phyloP scores from a whole-genome alignment of 768 basidiomycete species.

The Kwoniella dendrophila region DNA sequence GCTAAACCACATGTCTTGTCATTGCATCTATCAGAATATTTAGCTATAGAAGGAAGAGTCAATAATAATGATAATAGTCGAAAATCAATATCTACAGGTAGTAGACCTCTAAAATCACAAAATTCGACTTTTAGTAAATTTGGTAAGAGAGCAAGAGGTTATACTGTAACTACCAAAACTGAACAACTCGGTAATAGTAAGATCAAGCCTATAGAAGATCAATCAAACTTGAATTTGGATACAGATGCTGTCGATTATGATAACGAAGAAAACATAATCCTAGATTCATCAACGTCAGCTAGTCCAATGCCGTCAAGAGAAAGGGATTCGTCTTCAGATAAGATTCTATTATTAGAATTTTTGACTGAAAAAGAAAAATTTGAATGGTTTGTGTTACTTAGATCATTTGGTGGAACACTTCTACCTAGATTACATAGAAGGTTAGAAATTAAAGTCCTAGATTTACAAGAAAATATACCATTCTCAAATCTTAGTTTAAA shows the following conservation, averaged over 20 bases:
- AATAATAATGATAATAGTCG: no score
- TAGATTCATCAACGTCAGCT: background rate
- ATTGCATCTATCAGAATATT: background rate
- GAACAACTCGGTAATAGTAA: no score
- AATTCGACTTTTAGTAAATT: slow-evolving; percentile 12
- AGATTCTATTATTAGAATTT: slow-evolving; percentile 12
- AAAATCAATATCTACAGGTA: background rate
- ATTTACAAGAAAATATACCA: slow-evolving; percentile 25
- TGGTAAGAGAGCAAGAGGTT: slow-evolving; percentile 12
- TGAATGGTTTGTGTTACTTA: slow-evolving; percentile 25
- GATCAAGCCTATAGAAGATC: no score
- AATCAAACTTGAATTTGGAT: no score
- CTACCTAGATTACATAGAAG: slow-evolving; percentile 11
- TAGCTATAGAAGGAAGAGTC: no score
- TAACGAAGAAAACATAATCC: background rate
- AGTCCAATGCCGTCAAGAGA: background rate
- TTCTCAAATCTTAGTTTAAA: background rate
- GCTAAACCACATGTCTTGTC: slow-evolving; percentile 14
- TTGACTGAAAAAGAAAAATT: background rate
- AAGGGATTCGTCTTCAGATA: no score
- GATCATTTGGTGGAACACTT: slow-evolving; percentile 9
- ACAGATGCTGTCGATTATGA: no score
- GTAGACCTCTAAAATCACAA: background rate
- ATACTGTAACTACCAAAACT: slow-evolving; percentile 10
- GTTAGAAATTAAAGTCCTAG: slow-evolving; percentile 20